Base-by-base conservation (phyloP, 192 early-diverging fungal species). In the Kickxella alabastrina region DNA sequence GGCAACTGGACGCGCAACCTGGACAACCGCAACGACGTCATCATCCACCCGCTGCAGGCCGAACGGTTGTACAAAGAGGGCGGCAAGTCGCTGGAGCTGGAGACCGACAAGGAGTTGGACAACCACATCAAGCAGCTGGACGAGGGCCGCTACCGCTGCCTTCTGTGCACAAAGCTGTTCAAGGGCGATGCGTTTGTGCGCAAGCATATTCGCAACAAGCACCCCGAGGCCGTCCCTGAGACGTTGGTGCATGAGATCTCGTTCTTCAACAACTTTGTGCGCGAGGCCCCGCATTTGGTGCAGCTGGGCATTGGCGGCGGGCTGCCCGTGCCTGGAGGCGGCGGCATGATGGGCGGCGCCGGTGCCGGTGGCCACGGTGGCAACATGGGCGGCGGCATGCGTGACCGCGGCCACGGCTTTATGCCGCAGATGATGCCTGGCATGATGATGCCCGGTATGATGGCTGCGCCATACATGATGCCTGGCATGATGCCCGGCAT, bases 141-240 rank as follows among this genome's bases (percentile, higher is more conserved):
- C 28, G 88, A 89, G 44, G 85, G 85, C 47, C 90, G 92, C 68
- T 98, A 73, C 80, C 82, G 92, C 54, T 98, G 96, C 77, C 80
- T 75, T 54, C 54, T 88, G 47, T 98, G 96, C 76, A 79, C 74
- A 15, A 98, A 98, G 81, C 86, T 95, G 32, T 98, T 98, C 79
- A 87, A 89, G 60, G 96, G 90, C 18, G 81, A 87, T 27, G 87
- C 89, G 52, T 98, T 91, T 85, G 92, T 97, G 18, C 82, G 81
- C 65, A 98, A 98, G 71, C 96, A 98, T 57, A 88, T 98, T 57
- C 60, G 80, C 52, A 81, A 80, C 48, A 98, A 98, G 73, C 96
- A 98, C 64, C 77, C 85, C 10, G 85, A 87, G 24, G 78, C 55
- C 2, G 62, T 75, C 8, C 58, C 83, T 43, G 84, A 83, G 37